These are phyloP conservation scores for Saprolegnia diclina DNA, from an alignment of 352 stramenopile genomes.

Conservation along the genomic window DNA sequence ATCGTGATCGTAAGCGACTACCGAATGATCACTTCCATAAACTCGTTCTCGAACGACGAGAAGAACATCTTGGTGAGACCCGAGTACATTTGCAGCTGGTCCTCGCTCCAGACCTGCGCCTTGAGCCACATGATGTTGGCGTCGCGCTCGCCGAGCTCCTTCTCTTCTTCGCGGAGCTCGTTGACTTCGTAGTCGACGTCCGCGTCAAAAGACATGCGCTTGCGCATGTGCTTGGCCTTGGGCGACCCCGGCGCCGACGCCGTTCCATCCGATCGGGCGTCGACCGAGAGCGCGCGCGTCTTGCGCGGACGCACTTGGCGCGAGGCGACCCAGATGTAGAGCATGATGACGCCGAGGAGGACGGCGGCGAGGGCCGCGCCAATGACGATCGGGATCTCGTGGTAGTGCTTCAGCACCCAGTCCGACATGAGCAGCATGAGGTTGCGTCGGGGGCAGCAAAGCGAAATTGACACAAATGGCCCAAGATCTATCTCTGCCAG, in stretches of 20 bases:
- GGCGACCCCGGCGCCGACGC: slow-evolving; percentile 8
- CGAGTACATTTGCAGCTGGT: slow-evolving; percentile 21
- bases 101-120: slow-evolving; percentile 13
- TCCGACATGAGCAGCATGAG: not conserved
- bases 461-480: not conserved
- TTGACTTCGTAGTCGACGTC: slow-evolving; percentile 24
- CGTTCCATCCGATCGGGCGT: not conserved
- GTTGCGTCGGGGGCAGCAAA: not conserved
- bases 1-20: slow-evolving; percentile 5
- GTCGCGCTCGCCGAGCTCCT: slow-evolving; percentile 21
- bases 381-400: slow-evolving; percentile 8
- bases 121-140: slow-evolving; percentile 15
- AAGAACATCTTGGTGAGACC: slow-evolving; percentile 24
- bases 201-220: slow-evolving; percentile 15
- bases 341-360: slow-evolving; percentile 21
- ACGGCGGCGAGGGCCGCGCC: slow-evolving; percentile 1
- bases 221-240: slow-evolving; percentile 21
- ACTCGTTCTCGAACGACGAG: slow-evolving; percentile 10
- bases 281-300: slow-evolving; percentile 2
- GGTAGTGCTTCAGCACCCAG: slow-evolving; percentile 1
- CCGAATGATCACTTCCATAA: slow-evolving; percentile 23
- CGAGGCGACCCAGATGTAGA: slow-evolving; percentile 81
- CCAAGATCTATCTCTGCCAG: not conserved
- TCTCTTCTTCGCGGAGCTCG: slow-evolving; percentile 18
- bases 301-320: slow-evolving; percentile 22